A percentile compares a stretch with the other conserved stretches of the same genome.
phyloP scores from a whole-genome alignment of 2,329 filamentous ascomycete genomes.

The Phialophora expanda region DNA sequence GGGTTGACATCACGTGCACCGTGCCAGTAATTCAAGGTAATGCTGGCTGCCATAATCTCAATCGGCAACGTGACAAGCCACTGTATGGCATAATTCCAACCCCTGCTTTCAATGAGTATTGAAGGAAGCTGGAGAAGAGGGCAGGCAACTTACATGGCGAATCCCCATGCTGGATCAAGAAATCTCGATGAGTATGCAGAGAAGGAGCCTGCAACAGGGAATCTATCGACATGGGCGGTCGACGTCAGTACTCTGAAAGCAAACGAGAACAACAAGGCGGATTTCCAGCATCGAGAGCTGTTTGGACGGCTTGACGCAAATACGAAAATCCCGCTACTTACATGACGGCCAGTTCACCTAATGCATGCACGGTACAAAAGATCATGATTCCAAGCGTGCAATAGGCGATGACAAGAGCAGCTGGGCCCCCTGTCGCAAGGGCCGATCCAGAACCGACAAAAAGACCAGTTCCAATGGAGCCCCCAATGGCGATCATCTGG shows the following conservation, averaged over 20 bases:
- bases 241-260: not conserved
- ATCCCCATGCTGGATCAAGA: constrained; percentile 90
- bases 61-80: constrained; percentile 83
- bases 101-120: not conserved
- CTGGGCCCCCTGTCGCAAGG: constrained; percentile 73
- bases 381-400: constrained; percentile 80
- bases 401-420: constrained; percentile 76
- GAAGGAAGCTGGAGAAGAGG: not conserved
- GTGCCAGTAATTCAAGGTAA: constrained; percentile 80
- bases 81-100: constrained; percentile 74
- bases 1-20: constrained; percentile 63
- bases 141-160: constrained; percentile 71
- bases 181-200: constrained; percentile 90
- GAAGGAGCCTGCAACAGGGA: constrained; percentile 88
- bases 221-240: constrained; percentile 47
- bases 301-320: no score
- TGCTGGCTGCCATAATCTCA: constrained; percentile 82
- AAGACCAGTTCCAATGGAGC: constrained; percentile 85
- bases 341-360: constrained; percentile 86
- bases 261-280: no score
- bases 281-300: no score
- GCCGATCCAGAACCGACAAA: constrained; percentile 82
- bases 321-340: not conserved
- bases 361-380: constrained; percentile 86
- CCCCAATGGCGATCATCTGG: constrained; percentile 71